A percentile compares a stretch with the other conserved stretches of the same genome.
Evolutionary conservation across 352 stramenopile genomes (phyloP).

Genomic region (Peronosclerospora sorghi): DNA sequence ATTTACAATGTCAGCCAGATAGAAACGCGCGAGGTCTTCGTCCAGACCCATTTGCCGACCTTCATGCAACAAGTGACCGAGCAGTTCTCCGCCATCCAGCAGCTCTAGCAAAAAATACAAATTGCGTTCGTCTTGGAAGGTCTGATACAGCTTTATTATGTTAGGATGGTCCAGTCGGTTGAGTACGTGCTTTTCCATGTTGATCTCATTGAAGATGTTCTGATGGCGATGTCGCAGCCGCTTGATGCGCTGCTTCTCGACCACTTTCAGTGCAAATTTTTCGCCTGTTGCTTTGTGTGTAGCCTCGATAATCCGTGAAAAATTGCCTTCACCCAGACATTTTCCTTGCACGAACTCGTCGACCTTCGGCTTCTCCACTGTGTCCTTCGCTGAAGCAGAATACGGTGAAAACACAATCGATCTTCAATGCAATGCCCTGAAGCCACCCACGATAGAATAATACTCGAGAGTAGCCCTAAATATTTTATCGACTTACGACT

Average conservation of each 20-base stretch:
- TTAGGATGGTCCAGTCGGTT: slow-evolving; percentile 83
- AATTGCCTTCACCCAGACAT: slow-evolving; percentile 87
- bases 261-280: slow-evolving; percentile 94
- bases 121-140: slow-evolving; percentile 92
- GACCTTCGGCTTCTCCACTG: slow-evolving; percentile 57
- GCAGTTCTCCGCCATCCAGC: slow-evolving; percentile 87
- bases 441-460: not conserved
- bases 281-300: slow-evolving; percentile 86
- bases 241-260: slow-evolving; percentile 86
- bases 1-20: slow-evolving; percentile 80
- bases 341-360: slow-evolving; percentile 56
- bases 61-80: slow-evolving; percentile 81
- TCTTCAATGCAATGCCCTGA: too few relatives aligned
- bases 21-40: slow-evolving; percentile 77
- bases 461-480: not conserved
- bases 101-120: slow-evolving; percentile 96
- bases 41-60: slow-evolving; percentile 63
- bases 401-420: not conserved
- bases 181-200: slow-evolving; percentile 94
- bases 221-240: slow-evolving; percentile 86
- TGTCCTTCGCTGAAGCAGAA: slow-evolving; percentile 50
- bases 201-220: slow-evolving; percentile 98
- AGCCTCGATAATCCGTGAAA: slow-evolving; percentile 87
- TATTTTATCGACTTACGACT: slow-evolving; percentile 12
- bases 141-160: slow-evolving; percentile 91